A percentile compares a stretch with the other conserved stretches of the same genome.
Evolutionary conservation across 2,329 filamentous ascomycete species (phyloP).

Genomic region (Diaporthe sp.): DNA sequence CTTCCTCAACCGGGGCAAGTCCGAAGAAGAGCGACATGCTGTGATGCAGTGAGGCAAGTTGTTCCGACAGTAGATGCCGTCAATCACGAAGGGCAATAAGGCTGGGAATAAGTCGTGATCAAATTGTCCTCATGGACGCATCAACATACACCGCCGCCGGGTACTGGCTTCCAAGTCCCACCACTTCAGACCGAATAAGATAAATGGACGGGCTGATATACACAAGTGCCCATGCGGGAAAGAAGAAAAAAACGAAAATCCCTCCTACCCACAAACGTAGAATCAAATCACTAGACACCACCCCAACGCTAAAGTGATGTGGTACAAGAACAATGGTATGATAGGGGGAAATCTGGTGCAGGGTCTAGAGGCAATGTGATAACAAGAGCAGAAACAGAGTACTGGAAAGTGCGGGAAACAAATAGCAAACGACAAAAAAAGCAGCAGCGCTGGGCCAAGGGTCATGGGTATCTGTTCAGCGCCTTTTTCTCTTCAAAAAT

Average conservation of each 20-base stretch:
- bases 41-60: background rate
- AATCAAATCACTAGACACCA: constrained; percentile 33
- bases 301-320: constrained; percentile 34
- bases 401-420: background rate
- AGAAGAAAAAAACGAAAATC: background rate
- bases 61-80: too few species aligned
- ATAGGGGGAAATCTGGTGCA: constrained; percentile 31
- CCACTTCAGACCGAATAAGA: background rate
- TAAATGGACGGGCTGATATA: constrained; percentile 22
- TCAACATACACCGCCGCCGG: background rate
- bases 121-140: constrained; percentile 25
- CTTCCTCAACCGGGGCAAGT: background rate
- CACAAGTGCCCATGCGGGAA: constrained; percentile 27
- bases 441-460: constrained; percentile 22
- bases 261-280: background rate
- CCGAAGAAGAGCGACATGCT: background rate
- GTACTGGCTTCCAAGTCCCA: background rate
- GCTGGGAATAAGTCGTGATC: constrained; percentile 1
- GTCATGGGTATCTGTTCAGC: constrained; percentile 26
- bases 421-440: constrained; percentile 6
- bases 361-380: constrained; percentile 29
- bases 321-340: constrained; percentile 20
- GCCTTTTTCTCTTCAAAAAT: constrained; percentile 6
- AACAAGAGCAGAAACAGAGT: constrained; percentile 32
- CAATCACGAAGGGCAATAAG: background rate